Percentiles rank a stretch among this genome's conserved stretches.
These are phyloP conservation scores for Rostrohypoxylon terebratum DNA, from an alignment of 495 filamentous ascomycete species.

Conservation along the genomic window DNA sequence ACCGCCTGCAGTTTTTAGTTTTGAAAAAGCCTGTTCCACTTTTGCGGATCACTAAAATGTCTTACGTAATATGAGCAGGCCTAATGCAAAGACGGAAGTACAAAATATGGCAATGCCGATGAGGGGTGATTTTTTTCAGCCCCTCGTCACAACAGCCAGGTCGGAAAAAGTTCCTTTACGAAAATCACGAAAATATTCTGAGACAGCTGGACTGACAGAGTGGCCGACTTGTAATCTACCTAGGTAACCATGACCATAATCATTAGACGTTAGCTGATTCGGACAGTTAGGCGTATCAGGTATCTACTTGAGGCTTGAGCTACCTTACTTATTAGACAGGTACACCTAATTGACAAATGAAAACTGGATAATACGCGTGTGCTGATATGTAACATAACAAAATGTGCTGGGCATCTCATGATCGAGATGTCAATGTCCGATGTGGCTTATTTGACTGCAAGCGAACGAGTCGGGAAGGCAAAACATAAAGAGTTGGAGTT, in stretches of 20 bases:
- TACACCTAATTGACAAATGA: slow-evolving; percentile 6
- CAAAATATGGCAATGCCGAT: slow-evolving; percentile 35
- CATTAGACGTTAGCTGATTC: background rate
- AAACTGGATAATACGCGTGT: slow-evolving; percentile 1
- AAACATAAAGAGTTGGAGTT: slow-evolving; percentile 22
- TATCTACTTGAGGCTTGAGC: slow-evolving; percentile 1
- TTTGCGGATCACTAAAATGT: slow-evolving; percentile 1
- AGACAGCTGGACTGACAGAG: slow-evolving; percentile 6
- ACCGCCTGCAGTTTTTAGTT: slow-evolving; percentile 30
- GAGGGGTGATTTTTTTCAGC: slow-evolving; percentile 17
- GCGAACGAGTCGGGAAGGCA: slow-evolving; percentile 28
- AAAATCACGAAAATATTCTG: slow-evolving; percentile 15
- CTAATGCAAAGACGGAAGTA: slow-evolving; percentile 24
- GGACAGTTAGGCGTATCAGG: background rate
- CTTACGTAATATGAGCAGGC: slow-evolving; percentile 18
- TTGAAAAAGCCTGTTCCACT: background rate
- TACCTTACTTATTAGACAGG: slow-evolving; percentile 27
- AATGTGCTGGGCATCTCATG: background rate
- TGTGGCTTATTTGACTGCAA: slow-evolving; percentile 26
- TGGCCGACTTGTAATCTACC: background rate
- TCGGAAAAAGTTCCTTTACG: slow-evolving; percentile 8
- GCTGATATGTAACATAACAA: too few species aligned
- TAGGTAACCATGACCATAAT: slow-evolving; percentile 33
- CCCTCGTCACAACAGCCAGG: slow-evolving; percentile 15
- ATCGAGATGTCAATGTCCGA: slow-evolving; percentile 9